These are phyloP conservation scores for Atkinsonella hypoxylon DNA, from an alignment of 2,329 filamentous ascomycete species.

Conservation along the genomic window DNA sequence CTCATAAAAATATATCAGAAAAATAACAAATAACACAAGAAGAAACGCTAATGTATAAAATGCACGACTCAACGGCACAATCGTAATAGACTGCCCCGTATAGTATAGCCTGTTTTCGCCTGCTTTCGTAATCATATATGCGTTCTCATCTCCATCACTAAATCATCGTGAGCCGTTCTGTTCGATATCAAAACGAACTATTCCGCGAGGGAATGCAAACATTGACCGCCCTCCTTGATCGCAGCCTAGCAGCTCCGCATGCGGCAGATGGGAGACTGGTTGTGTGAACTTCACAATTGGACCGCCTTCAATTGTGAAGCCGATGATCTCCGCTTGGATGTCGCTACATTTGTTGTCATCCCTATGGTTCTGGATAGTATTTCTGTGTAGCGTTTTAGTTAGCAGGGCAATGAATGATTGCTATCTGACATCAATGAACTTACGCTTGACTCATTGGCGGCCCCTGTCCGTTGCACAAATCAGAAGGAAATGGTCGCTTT, in stretches of 20 bases:
- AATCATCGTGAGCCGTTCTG: not conserved
- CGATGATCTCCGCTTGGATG: conserved; percentile 26
- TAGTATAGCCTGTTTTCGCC: not conserved
- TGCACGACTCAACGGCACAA: no score
- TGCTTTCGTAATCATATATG: not conserved
- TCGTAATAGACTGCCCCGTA: not conserved
- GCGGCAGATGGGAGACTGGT: conserved; percentile 18
- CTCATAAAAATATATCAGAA: not conserved
- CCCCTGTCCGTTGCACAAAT: conserved; percentile 15
- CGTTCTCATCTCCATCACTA: not conserved
- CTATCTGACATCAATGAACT: conserved; percentile 8
- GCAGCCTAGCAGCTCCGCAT: conserved; percentile 25
- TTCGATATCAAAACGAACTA: conserved; percentile 20
- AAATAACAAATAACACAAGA: not conserved
- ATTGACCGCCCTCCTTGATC: conserved; percentile 23
- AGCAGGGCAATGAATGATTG: not conserved
- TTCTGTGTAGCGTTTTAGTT: conserved; percentile 10
- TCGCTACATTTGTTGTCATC: conserved; percentile 23
- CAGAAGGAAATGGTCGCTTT: conserved; percentile 12
- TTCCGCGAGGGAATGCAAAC: conserved; percentile 25
- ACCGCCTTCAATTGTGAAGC: conserved; percentile 32
- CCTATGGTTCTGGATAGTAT: conserved; percentile 23
- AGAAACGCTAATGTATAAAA: not conserved
- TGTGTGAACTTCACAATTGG: conserved; percentile 33
- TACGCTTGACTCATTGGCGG: conserved; percentile 34